Percentiles rank a stretch among this genome's conserved stretches.
These are phyloP conservation scores for Helenozyma baotianmanensis DNA, from an alignment of 805 yeast genomes.

Conservation along the genomic window DNA sequence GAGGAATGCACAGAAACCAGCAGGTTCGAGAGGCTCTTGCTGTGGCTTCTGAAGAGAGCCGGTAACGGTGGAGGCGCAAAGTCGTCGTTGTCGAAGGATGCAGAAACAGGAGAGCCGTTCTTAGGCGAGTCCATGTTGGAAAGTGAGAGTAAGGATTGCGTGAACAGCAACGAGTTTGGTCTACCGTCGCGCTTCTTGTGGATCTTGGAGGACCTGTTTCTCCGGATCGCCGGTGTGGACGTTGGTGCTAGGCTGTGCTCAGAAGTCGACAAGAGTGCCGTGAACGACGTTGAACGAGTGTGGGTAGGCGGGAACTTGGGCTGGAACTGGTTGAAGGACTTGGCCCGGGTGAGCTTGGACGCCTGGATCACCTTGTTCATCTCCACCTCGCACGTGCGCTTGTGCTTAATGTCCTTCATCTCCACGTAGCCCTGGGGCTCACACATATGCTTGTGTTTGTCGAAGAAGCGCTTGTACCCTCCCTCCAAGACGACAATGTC, in stretches of 20 bases:
- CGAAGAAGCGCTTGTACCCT: conserved; percentile 80
- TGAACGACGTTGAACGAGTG: conserved; percentile 14
- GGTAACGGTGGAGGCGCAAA: conserved; percentile 13
- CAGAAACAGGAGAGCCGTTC: conserved; percentile 5
- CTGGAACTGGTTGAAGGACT: conserved; percentile 28
- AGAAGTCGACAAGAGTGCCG: conserved; percentile 9
- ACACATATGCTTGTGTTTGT: conserved; percentile 54
- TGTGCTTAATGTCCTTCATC: conserved; percentile 55
- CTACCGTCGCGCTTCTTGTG: conserved; percentile 11
- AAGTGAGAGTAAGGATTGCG: conserved; percentile 9
- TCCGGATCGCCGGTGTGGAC: conserved; percentile 6
- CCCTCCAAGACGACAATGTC: conserved; percentile 87
- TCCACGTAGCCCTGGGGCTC: conserved; percentile 76
- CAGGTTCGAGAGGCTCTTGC: conserved; percentile 13
- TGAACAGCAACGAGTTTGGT: conserved; percentile 7
- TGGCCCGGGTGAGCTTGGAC: conserved; percentile 38
- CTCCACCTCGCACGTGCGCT: conserved; percentile 41
- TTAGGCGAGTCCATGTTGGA: conserved; percentile 6
- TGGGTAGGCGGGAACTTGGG: conserved; percentile 11
- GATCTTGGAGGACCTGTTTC: conserved; percentile 12
- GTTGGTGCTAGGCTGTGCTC: conserved; percentile 4
- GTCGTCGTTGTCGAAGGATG: conserved; percentile 12
- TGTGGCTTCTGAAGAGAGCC: conserved; percentile 13
- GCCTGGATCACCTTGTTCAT: conserved; percentile 41
- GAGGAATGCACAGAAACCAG: conserved; percentile 28